Conservation (phyloP, 495 filamentous ascomycete species). For the Glutinoglossum americanum region DNA sequence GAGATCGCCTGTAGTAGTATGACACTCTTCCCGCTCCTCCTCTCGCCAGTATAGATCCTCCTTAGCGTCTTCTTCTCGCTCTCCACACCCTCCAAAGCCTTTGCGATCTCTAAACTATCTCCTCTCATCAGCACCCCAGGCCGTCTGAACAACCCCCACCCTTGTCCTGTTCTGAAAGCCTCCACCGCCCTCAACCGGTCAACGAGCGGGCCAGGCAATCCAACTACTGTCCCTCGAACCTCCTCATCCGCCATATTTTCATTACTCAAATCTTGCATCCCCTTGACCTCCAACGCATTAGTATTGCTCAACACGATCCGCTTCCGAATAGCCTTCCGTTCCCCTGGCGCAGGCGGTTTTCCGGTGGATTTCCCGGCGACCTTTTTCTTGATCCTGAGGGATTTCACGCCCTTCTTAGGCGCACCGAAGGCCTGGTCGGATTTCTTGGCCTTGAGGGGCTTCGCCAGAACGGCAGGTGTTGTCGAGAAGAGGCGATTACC, state of each 20-base stretch:
- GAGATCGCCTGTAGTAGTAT: slow-evolving; percentile 68
- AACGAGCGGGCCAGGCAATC: slow-evolving; percentile 43
- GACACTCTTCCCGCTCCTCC: slow-evolving; percentile 63
- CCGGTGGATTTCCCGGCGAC: slow-evolving; percentile 9
- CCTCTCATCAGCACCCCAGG: slow-evolving; percentile 54
- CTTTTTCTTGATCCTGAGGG: slow-evolving; percentile 15
- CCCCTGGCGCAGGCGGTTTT: slow-evolving; percentile 41
- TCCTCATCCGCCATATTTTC: slow-evolving; percentile 28
- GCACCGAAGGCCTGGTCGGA: background rate
- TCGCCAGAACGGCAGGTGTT: slow-evolving; percentile 15
- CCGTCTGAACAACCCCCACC: slow-evolving; percentile 65
- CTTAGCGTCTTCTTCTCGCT: slow-evolving; percentile 31
- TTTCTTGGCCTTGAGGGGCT: slow-evolving; percentile 21
- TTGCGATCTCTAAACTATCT: slow-evolving; percentile 50
- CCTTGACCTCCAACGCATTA: slow-evolving; percentile 60
- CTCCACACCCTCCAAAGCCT: slow-evolving; percentile 31
- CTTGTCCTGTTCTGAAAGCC: slow-evolving; percentile 81
- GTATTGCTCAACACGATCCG: slow-evolving; percentile 79
- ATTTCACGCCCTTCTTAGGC: slow-evolving; percentile 15
- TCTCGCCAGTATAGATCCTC: slow-evolving; percentile 49
- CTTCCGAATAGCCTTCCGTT: slow-evolving; percentile 73
- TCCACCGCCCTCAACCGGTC: slow-evolving; percentile 62
- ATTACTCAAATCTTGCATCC: slow-evolving; percentile 34
- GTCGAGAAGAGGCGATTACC: slow-evolving; percentile 16
- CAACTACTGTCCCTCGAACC: slow-evolving; percentile 41